A percentile compares a stretch with the other conserved stretches of the same genome.
Conservation (phyloP, 306 rosid species). For the Vicia faba region DNA sequence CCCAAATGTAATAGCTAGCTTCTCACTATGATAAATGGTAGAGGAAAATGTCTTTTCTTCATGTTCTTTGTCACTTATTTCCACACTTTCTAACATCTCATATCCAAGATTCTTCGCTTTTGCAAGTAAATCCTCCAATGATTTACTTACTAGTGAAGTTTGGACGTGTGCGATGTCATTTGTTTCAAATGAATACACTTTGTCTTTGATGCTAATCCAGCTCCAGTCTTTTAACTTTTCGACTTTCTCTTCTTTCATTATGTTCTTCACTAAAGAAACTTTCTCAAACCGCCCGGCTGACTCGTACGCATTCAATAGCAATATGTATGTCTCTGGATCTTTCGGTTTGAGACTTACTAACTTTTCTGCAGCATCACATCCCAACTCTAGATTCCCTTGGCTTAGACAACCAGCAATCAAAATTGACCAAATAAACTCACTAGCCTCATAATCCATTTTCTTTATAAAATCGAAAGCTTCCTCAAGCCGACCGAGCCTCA, state of each 20-base stretch:
- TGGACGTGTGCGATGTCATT: constrained; percentile 55
- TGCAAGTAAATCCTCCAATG: constrained; percentile 55
- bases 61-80: constrained; percentile 50
- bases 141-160: constrained; percentile 42
- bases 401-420: constrained; percentile 72
- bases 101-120: constrained; percentile 70
- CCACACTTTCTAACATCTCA: constrained; percentile 51
- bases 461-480: constrained; percentile 70
- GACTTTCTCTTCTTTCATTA: constrained; percentile 71
- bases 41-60: constrained; percentile 46
- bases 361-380: constrained; percentile 69
- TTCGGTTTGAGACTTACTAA: constrained; percentile 75
- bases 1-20: constrained; percentile 74
- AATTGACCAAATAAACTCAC: constrained; percentile 72
- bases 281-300: constrained; percentile 63
- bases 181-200: constrained; percentile 68
- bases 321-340: constrained; percentile 56
- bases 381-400: constrained; percentile 68
- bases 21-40: constrained; percentile 70
- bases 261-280: constrained; percentile 65
- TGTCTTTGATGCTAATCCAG: constrained; percentile 80
- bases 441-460: constrained; percentile 69
- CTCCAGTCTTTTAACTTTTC: constrained; percentile 78
- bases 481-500: constrained; percentile 65
- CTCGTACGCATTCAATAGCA: constrained; percentile 63